These are phyloP conservation scores for Podaxis carcinomalis DNA, from an alignment of 768 basidiomycete species.

Conservation along the genomic window DNA sequence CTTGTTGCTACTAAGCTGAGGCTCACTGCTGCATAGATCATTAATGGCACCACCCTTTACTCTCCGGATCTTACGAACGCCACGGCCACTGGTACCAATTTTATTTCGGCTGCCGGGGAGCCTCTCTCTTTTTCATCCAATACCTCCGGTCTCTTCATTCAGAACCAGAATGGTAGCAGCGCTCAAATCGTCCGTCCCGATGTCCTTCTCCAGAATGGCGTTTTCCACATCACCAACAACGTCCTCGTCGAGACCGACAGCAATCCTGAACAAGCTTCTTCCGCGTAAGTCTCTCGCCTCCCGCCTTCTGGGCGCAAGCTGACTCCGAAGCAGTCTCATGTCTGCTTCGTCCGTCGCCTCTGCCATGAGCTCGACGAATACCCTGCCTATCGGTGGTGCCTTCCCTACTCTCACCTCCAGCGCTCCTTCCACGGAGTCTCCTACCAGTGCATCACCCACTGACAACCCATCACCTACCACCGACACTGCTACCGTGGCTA, in stretches of 20 bases:
- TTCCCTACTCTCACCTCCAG: not conserved
- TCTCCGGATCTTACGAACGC: constrained; percentile 38
- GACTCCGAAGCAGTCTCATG: constrained; percentile 20
- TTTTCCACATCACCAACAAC: constrained; percentile 57
- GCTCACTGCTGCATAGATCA: constrained; percentile 31
- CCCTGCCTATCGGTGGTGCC: constrained; percentile 33
- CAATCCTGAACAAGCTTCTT: constrained; percentile 40
- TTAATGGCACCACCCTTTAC: constrained; percentile 69
- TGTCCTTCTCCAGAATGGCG: constrained; percentile 62
- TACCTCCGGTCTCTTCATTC: constrained; percentile 53
- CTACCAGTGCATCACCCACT: not conserved
- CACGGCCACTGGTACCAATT: constrained; percentile 21
- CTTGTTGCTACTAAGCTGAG: not conserved
- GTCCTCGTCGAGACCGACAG: constrained; percentile 44
- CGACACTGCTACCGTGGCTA: not conserved
- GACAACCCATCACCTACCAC: not conserved
- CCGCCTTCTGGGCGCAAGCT: not conserved
- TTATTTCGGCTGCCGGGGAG: constrained; percentile 56
- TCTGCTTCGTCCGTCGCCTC: constrained; percentile 46
- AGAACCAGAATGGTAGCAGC: constrained; percentile 23
- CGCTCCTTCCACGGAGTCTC: not conserved
- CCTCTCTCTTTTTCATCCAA: constrained; percentile 48
- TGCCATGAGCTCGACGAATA: constrained; percentile 31
- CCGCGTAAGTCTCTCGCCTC: constrained; percentile 40
- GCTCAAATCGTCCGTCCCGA: constrained; percentile 53